Evolutionary conservation across 805 yeast genomes (phyloP).

Genomic region (Candida golubevii): DNA sequence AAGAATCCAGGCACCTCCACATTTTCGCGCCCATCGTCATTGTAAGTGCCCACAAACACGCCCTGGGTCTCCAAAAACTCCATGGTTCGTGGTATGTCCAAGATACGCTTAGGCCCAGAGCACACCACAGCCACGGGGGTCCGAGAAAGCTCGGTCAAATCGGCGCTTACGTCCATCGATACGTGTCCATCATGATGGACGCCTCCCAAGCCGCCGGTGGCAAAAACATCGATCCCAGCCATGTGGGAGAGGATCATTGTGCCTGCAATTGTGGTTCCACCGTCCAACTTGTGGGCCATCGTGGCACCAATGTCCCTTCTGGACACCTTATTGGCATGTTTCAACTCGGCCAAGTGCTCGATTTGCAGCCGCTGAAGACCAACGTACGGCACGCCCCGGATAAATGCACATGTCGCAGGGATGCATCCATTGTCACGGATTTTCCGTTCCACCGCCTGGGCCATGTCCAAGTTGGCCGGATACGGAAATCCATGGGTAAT

Average conservation of each 20-base stretch:
- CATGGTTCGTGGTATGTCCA: constrained; percentile 76
- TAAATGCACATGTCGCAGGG: constrained; percentile 83
- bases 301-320: constrained; percentile 74
- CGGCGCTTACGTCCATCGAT: constrained; percentile 83
- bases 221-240: constrained; percentile 81
- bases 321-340: constrained; percentile 57
- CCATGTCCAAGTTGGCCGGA: constrained; percentile 74
- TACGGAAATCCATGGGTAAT: constrained; percentile 86
- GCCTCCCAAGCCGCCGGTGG: constrained; percentile 93
- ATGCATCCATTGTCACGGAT: constrained; percentile 61
- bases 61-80: constrained; percentile 91
- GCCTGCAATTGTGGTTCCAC: constrained; percentile 88
- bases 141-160: constrained; percentile 74
- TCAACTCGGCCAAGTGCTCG: constrained; percentile 43
- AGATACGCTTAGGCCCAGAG: constrained; percentile 84
- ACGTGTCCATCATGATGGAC: constrained; percentile 75
- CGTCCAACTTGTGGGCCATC: constrained; percentile 58
- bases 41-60: constrained; percentile 71
- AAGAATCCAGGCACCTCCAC: constrained; percentile 75
- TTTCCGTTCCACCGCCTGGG: constrained; percentile 56
- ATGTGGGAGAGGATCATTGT: constrained; percentile 76
- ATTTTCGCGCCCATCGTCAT: constrained; percentile 42
- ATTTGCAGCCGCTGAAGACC: constrained; percentile 54
- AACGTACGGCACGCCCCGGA: constrained; percentile 66
- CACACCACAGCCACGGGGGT: constrained; percentile 90